phyloP scores from a whole-genome alignment of 495 filamentous ascomycete species.

The Polyplosphaeria fusca region DNA sequence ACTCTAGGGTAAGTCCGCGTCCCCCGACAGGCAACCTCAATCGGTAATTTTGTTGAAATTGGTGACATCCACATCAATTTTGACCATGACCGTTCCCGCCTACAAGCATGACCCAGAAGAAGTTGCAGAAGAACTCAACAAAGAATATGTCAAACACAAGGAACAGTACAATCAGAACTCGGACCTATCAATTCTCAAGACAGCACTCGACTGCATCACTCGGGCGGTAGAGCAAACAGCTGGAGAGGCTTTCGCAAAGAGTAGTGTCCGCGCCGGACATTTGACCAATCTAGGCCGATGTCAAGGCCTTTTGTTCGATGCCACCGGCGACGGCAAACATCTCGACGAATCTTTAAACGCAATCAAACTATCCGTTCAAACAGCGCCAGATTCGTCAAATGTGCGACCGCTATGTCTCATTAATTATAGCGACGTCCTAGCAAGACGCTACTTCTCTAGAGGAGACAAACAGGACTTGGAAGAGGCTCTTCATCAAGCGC shows the following conservation, averaged over 20 bases:
- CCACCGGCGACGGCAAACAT: background rate
- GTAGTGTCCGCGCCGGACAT: background rate
- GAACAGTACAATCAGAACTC: background rate
- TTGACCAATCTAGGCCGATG: slow-evolving; percentile 1
- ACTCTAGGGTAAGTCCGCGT: too few relatives aligned
- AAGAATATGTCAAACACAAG: background rate
- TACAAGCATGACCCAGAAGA: background rate
- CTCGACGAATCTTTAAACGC: background rate
- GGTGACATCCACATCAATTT: too few relatives aligned
- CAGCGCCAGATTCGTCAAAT: background rate
- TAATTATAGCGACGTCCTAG: background rate
- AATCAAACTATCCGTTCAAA: background rate
- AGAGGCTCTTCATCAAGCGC: background rate
- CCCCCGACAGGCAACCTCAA: too few relatives aligned
- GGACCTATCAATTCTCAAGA: background rate
- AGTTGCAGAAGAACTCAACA: slow-evolving; percentile 1
- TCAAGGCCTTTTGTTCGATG: background rate
- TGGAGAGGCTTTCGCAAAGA: background rate
- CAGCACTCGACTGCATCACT: background rate
- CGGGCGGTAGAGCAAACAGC: background rate
- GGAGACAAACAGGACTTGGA: background rate
- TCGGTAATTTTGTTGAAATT: too few relatives aligned
- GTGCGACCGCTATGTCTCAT: background rate
- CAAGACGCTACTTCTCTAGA: background rate
- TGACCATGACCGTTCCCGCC: too few relatives aligned